phyloP scores from a whole-genome alignment of 139 green algal species.

The Closterium sp. region DNA sequence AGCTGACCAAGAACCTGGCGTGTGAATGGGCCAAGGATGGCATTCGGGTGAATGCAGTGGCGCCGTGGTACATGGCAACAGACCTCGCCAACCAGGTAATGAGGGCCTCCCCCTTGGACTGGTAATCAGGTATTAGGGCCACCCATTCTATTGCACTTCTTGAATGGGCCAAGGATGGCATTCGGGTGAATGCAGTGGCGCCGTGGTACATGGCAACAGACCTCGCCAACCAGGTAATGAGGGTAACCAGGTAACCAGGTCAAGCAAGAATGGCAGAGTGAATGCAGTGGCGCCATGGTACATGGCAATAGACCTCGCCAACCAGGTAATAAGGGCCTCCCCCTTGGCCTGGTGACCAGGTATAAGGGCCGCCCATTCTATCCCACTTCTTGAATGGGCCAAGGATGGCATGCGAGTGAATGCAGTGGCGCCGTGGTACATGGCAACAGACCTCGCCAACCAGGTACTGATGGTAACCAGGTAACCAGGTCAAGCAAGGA shows the following conservation, averaged over 20 bases:
- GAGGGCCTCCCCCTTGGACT: too few species aligned
- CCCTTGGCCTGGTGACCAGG: too few species aligned
- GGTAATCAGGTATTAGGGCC: too few species aligned
- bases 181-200: slow-evolving; percentile 82
- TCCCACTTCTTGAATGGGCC: too few species aligned
- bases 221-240: slow-evolving; percentile 8
- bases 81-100: slow-evolving; percentile 26
- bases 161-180: slow-evolving; percentile 85
- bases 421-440: slow-evolving; percentile 78
- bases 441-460: slow-evolving; percentile 41
- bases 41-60: slow-evolving; percentile 82
- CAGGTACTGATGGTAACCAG: background rate
- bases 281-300: slow-evolving; percentile 84
- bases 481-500: slow-evolving; percentile 33
- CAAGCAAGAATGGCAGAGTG: slow-evolving; percentile 70
- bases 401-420: slow-evolving; percentile 81
- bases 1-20: slow-evolving; percentile 76
- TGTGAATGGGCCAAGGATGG: slow-evolving; percentile 83
- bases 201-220: slow-evolving; percentile 68
- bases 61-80: slow-evolving; percentile 71
- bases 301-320: slow-evolving; percentile 40
- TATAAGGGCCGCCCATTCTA: too few species aligned
- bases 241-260: too few species aligned
- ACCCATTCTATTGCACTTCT: too few species aligned
- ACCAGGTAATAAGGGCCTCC: too few species aligned